Base-by-base conservation (phyloP, 176 grass and related monocot species). In the Zea mays region DNA sequence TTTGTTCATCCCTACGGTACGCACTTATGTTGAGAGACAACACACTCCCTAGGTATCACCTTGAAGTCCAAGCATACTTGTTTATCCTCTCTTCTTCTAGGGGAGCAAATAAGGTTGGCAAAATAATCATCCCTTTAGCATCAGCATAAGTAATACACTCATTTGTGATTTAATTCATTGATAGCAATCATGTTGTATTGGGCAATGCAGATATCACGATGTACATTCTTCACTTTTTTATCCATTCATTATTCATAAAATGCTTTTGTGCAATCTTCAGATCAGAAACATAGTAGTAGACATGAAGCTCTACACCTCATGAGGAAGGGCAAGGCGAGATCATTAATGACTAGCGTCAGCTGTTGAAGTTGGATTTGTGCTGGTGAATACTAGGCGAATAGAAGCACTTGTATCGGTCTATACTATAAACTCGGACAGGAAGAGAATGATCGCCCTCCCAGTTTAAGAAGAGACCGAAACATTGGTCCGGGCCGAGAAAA, bases 171-270 rank as follows among this genome's bases (percentile, higher is more conserved):
- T 35, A 73, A 56, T 56, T 4, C 2, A 5, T 37, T 56, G 15
- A 56, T 57, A 40, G 50, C 16, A 11, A 55, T 37, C 49, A 55
- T 72, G 50, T 40, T 73, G 9, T 10, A 73, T 37, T 40, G 8
- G 70, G 4, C 48, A 34, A 73, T 55, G 34, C 34, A 55, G 14
- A 50, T 72, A 72, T 3, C 68, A 35, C 1, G 4, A 37, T 17
- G 69, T 15, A 4, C 13, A 15, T 5, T 38, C 48, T 39, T 55
- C 34, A 54, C 8, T 39, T 55, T 36, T 55, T 39, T 35, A 3
- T 72, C 34, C 3, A 2, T n/a, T 54, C 14, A 71, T 71, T 55
- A 72, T 54, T 72, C 70, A 72, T 33, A 72, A 66, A 66, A 66
- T 16, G 17, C 15, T n/a, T 41, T 1, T 15, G 10, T 70, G 17